Conservation (phyloP, 345 rosid genomes). For the Viola odorata region DNA sequence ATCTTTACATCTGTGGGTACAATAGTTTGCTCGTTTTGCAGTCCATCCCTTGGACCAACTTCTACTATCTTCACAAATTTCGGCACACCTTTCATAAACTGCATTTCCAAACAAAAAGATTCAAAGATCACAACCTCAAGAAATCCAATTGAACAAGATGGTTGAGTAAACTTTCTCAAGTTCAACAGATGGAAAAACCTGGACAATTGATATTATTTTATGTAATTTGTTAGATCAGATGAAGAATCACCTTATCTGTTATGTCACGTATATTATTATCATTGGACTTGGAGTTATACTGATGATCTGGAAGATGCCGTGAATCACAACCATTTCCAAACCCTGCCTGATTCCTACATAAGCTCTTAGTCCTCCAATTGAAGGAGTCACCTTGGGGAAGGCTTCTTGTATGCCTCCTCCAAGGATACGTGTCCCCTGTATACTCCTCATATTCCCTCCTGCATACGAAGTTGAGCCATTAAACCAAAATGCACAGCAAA, state of each 20-base stretch:
- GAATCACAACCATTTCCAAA: conserved; percentile 39
- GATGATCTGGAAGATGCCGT: conserved; percentile 39
- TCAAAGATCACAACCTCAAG: neutral
- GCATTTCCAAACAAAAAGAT: conserved; percentile 17
- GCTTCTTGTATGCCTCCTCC: conserved; percentile 66
- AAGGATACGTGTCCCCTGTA: conserved; percentile 56
- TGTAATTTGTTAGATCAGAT: neutral
- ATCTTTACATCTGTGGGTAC: conserved; percentile 53
- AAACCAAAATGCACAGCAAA: neutral
- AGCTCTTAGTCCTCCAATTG: conserved; percentile 33
- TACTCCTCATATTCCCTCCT: conserved; percentile 56
- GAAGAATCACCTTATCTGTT: conserved; percentile 52
- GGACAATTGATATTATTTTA: neutral
- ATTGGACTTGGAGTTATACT: conserved; percentile 36
- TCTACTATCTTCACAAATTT: conserved; percentile 67
- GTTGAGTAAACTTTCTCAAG: neutral
- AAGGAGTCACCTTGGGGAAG: conserved; percentile 37
- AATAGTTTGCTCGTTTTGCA: conserved; percentile 58
- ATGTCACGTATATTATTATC: conserved; percentile 30
- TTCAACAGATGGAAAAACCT: neutral
- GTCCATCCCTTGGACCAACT: conserved; percentile 75
- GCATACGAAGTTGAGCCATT: conserved; percentile 21
- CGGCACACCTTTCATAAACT: conserved; percentile 50
- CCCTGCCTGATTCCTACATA: conserved; percentile 34
- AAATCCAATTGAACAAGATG: neutral